Base-by-base conservation (phyloP, 768 basidiomycete species). In the Termitomyces heimii region DNA sequence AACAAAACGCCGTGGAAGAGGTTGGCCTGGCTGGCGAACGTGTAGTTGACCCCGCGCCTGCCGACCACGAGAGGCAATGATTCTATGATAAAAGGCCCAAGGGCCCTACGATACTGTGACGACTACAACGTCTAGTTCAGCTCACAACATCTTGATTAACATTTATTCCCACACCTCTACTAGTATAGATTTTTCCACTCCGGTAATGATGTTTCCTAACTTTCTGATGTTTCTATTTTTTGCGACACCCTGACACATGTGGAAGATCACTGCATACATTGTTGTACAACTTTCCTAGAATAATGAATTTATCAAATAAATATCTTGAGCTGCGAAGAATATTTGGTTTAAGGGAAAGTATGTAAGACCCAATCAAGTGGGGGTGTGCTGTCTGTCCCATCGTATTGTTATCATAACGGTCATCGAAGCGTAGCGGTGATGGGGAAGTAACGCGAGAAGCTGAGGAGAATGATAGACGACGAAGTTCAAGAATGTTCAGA, bases 1-100 rank as follows among this genome's bases (percentile, higher is more conserved):
- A 71, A 42, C 89, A 91, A 69, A 91, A 89, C 66, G 85, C 87
- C 0, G 78, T 86, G 16, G 86, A 89, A n/a, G 63, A 71, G 37
- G 61, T 63, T 3, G 65, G 71, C 57, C 65, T 75, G 22, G 57
- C 66, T 1, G 74, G 73, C 13, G 67, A 70, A 48, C 59, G 55
- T 4, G 35, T 59, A 28, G 50, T 51, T 12, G 60, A 57, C 12
- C 34, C 46, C 6, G 16, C n/a, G 7, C 31, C 40, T 5, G 20
- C 24, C 10, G 58, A 59, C n/a, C 26, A 53, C 12, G 61, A 62
- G 44, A 59, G 56, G 20, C 61, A 50, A 8, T 62, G 45, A 62
- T 44, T 42, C n/a, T 16, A 31, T n/a, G 24, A 45, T 39, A 39
- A 39, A 40, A 52, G 35, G 18, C 26, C n/a, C 26, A 14, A 28